Evolutionary conservation across 2,329 filamentous ascomycete species (phyloP).

Genomic region (Sclerotinia borealis): DNA sequence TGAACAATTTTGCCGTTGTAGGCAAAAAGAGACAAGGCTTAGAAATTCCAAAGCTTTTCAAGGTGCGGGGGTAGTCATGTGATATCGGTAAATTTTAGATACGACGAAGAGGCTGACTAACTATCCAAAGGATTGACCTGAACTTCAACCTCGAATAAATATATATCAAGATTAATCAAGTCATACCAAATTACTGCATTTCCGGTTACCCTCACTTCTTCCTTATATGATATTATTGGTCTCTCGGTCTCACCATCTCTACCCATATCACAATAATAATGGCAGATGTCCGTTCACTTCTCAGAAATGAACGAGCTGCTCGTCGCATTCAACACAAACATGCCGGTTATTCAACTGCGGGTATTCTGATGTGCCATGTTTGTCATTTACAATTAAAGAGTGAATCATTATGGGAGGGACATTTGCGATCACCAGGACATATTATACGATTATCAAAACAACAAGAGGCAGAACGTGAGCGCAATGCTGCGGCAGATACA

Average conservation of each 20-base stretch:
- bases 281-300: constrained; percentile 73
- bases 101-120: background rate
- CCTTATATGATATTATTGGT: background rate
- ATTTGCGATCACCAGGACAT: constrained; percentile 46
- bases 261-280: constrained; percentile 38
- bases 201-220: background rate
- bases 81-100: background rate
- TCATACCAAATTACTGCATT: background rate
- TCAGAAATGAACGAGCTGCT: constrained; percentile 70
- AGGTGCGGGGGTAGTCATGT: constrained; percentile 2
- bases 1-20: background rate
- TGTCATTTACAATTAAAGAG: constrained; percentile 60
- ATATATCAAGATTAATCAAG: background rate
- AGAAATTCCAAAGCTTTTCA: background rate
- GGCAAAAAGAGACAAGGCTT: background rate
- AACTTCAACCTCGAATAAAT: background rate
- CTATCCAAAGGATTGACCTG: too few species aligned
- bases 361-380: constrained; percentile 60
- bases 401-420: constrained; percentile 61
- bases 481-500: background rate
- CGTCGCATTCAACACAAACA: constrained; percentile 67
- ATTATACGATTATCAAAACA: constrained; percentile 34
- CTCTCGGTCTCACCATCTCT: background rate
- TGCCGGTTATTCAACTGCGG: constrained; percentile 60
- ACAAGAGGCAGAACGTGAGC: constrained; percentile 12